Evolutionary conservation across 2,329 filamentous ascomycete genomes (phyloP).

Genomic region (Daldinia eschscholtzii): DNA sequence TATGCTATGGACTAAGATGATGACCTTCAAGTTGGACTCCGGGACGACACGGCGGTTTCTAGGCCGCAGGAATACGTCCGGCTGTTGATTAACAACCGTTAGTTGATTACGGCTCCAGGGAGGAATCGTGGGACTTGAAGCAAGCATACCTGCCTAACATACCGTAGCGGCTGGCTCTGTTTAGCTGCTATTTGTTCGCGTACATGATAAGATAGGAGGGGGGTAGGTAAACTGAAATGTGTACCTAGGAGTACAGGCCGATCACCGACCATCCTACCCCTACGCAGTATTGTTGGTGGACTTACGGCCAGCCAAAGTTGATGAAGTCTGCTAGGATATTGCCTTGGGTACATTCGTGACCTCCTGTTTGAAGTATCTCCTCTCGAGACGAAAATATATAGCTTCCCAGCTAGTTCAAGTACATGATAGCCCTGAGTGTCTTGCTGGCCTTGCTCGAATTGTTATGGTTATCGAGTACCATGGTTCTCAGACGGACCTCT

Average conservation of each 20-base stretch:
- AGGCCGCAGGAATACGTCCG: constrained; percentile 7
- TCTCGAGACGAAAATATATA: not conserved
- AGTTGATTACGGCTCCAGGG: not conserved
- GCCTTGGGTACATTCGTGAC: not conserved
- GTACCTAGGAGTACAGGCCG: not conserved
- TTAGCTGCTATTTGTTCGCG: not conserved
- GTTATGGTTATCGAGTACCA: not conserved
- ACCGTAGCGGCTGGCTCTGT: not conserved
- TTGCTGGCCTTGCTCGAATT: not conserved
- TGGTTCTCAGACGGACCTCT: not conserved
- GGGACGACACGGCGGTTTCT: constrained; percentile 12
- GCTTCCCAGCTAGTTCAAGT: not conserved
- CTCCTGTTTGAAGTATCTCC: not conserved
- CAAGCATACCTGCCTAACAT: not conserved
- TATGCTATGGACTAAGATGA: not conserved
- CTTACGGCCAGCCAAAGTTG: not conserved
- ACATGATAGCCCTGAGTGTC: not conserved
- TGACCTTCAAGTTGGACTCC: too few species aligned
- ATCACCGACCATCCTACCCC: not conserved
- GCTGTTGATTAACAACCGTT: constrained; percentile 37
- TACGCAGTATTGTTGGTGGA: not conserved
- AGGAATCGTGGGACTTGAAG: not conserved
- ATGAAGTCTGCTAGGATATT: not conserved
- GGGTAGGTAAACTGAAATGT: not conserved
- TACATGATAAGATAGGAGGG: not conserved